These are phyloP conservation scores for Pichia cabralensis DNA, from an alignment of 805 yeast species.

Conservation along the genomic window DNA sequence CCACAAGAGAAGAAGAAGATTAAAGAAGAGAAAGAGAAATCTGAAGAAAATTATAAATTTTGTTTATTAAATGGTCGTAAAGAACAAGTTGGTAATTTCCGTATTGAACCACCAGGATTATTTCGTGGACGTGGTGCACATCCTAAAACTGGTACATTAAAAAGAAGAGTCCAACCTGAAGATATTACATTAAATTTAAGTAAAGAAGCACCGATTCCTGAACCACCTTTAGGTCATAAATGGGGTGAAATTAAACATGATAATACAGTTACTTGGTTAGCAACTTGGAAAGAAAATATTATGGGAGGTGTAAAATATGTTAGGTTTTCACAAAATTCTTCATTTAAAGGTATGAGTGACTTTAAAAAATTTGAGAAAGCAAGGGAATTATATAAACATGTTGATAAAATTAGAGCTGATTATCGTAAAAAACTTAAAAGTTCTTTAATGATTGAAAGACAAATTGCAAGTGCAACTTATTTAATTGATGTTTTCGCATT, in stretches of 20 bases:
- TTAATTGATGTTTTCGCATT: constrained; percentile 86
- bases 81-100: constrained; percentile 88
- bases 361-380: constrained; percentile 91
- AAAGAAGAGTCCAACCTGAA: constrained; percentile 81
- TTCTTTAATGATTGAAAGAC: constrained; percentile 74
- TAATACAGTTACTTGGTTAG: constrained; percentile 88
- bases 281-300: constrained; percentile 94
- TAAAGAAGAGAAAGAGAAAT: constrained; percentile 60
- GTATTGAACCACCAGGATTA: constrained; percentile 93
- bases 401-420: constrained; percentile 64
- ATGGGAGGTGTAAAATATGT: constrained; percentile 79
- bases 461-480: constrained; percentile 89
- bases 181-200: constrained; percentile 80
- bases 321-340: constrained; percentile 81
- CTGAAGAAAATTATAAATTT: constrained; percentile 72
- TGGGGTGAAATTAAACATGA: constrained; percentile 92
- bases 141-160: constrained; percentile 89
- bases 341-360: constrained; percentile 86
- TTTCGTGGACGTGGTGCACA: constrained; percentile 96
- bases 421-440: constrained; percentile 63
- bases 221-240: constrained; percentile 74
- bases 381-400: constrained; percentile 65
- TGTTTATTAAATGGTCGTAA: constrained; percentile 80
- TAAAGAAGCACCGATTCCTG: constrained; percentile 60
- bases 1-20: constrained; percentile 66